A percentile compares a stretch with the other conserved stretches of the same genome.
Evolutionary conservation across 2,329 filamentous ascomycete genomes (phyloP).

Genomic region (Fusarium bactridioides): DNA sequence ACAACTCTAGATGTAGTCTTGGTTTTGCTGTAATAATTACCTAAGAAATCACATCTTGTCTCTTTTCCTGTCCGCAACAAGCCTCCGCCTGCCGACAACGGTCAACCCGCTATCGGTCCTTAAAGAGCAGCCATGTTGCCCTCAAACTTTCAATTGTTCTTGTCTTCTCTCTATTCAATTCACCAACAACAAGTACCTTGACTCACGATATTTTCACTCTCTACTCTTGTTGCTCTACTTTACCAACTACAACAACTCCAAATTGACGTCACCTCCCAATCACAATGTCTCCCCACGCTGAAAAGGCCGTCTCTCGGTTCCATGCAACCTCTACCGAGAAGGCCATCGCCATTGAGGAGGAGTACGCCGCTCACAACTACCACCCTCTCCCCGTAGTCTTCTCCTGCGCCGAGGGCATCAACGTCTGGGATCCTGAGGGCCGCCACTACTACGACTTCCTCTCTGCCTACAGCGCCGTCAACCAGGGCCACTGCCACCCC

Average conservation of each 20-base stretch:
- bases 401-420: constrained; percentile 80
- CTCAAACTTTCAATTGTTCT: background rate
- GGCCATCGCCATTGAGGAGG: constrained; percentile 82
- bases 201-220: background rate
- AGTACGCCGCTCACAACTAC: constrained; percentile 97
- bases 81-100: constrained; percentile 19
- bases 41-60: constrained; percentile 27
- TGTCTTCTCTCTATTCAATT: constrained; percentile 4
- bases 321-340: constrained; percentile 81
- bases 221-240: background rate
- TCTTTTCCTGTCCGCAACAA: constrained; percentile 16
- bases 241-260: background rate
- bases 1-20: constrained; percentile 18
- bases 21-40: constrained; percentile 41
- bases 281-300: constrained; percentile 67
- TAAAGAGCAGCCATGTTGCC: constrained; percentile 34
- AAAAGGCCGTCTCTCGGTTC: constrained; percentile 56
- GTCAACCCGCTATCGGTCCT: constrained; percentile 19
- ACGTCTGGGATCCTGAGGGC: constrained; percentile 97
- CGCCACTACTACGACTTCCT: constrained; percentile 97
- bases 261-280: background rate
- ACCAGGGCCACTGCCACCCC: constrained; percentile 63
- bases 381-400: constrained; percentile 96
- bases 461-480: constrained; percentile 73
- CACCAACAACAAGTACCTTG: background rate